Percentiles rank a stretch among this genome's conserved stretches.
phyloP scores from a whole-genome alignment of 495 filamentous ascomycete species.

The Lepraria neglecta region DNA sequence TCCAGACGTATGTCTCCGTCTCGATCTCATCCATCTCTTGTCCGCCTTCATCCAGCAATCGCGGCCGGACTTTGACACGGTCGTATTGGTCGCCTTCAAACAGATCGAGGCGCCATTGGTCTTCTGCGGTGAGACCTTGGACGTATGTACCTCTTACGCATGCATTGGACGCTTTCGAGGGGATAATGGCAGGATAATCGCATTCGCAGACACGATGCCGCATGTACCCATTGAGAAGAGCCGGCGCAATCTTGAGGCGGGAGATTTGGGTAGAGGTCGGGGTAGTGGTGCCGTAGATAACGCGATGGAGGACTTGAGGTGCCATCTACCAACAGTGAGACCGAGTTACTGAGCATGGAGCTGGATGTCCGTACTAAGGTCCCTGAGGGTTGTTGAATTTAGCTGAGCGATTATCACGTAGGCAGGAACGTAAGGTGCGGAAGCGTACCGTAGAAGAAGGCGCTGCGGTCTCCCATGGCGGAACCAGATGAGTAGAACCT shows the following conservation, averaged over 20 bases:
- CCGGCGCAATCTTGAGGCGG: constrained; percentile 60
- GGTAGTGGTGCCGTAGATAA: constrained; percentile 58
- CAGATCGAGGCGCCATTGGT: constrained; percentile 67
- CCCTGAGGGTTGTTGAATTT: constrained; percentile 22
- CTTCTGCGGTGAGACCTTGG: constrained; percentile 67
- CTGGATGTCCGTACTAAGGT: constrained; percentile 32
- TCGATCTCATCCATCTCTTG: constrained; percentile 44
- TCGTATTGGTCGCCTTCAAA: constrained; percentile 80
- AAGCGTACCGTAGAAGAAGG: constrained; percentile 53
- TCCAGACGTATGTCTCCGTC: constrained; percentile 75
- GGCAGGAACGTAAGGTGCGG: not conserved
- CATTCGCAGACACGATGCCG: constrained; percentile 60
- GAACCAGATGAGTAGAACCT: not conserved
- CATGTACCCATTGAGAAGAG: constrained; percentile 64
- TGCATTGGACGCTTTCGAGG: constrained; percentile 27
- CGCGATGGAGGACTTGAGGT: constrained; percentile 71
- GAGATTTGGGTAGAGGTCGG: constrained; percentile 47
- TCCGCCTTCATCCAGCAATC: constrained; percentile 41
- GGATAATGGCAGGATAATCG: constrained; percentile 82
- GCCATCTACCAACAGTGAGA: constrained; percentile 55
- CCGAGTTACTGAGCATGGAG: constrained; percentile 28
- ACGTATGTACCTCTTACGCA: constrained; percentile 76
- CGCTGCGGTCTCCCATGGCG: constrained; percentile 42
- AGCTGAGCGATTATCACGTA: not conserved
- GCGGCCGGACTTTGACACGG: constrained; percentile 54